Conservation (phyloP, 352 stramenopile genomes). For the Stramenopiles sp. region DNA sequence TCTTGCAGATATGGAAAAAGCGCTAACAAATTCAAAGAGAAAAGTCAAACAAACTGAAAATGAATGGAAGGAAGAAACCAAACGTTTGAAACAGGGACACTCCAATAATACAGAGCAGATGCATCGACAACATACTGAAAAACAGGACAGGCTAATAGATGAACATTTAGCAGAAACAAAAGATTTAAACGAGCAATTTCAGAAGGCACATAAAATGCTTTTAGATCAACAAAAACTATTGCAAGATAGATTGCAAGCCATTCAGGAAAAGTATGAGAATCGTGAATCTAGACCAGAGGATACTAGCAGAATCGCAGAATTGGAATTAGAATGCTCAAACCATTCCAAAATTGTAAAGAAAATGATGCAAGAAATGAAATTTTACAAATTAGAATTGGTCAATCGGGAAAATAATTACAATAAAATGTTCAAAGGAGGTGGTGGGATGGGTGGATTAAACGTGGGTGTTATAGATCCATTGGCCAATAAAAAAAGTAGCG, state of each 20-base stretch:
- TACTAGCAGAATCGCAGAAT: constrained; percentile 28
- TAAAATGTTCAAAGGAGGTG: constrained; percentile 33
- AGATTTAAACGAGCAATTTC: background rate
- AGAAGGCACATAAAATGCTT: background rate
- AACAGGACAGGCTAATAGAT: too few species aligned
- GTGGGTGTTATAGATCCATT: constrained; percentile 6
- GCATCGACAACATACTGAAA: too few species aligned
- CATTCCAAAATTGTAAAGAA: constrained; percentile 17
- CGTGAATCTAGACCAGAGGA: constrained; percentile 25
- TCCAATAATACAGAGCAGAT: too few species aligned
- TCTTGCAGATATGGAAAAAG: too few species aligned
- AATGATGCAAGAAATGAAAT: constrained; percentile 46
- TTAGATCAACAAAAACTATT: constrained; percentile 4
- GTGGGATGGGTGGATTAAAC: too few species aligned
- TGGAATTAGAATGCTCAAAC: constrained; percentile 30
- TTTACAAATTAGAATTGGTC: constrained; percentile 50
- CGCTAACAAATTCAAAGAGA: too few species aligned
- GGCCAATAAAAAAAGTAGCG: too few species aligned
- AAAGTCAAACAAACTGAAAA: too few species aligned
- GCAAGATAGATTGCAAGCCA: background rate
- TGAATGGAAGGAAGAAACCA: too few species aligned
- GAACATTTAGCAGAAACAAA: constrained; percentile 3
- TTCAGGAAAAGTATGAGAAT: constrained; percentile 12
- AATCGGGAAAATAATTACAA: constrained; percentile 71
- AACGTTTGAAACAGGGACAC: too few species aligned